These are phyloP conservation scores for Elongisporangium undulatum DNA, from an alignment of 352 stramenopile species.

Conservation along the genomic window DNA sequence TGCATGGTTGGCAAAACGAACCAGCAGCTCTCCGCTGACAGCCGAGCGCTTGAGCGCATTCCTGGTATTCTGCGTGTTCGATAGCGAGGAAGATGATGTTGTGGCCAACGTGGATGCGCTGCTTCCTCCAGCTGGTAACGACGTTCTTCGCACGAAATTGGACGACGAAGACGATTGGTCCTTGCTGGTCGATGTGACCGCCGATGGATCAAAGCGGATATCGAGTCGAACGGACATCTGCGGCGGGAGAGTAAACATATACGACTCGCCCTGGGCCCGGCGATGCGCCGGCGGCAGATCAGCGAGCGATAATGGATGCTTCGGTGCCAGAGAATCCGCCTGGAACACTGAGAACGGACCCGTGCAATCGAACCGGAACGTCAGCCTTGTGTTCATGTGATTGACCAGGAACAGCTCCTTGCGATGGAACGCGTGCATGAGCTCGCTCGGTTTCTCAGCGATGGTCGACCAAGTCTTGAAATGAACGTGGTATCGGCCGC, in stretches of 20 bases:
- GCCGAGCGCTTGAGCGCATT: conserved; percentile 10
- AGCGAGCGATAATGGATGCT: conserved; percentile 49
- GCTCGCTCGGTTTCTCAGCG: conserved; percentile 7
- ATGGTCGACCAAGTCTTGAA: conserved; percentile 79
- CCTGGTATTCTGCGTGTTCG: conserved; percentile 1
- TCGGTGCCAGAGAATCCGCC: conserved; percentile 58
- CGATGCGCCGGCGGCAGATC: conserved; percentile 53
- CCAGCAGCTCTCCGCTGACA: conserved; percentile 43
- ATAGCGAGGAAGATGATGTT: not conserved
- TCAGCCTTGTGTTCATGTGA: conserved; percentile 44
- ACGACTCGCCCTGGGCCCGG: conserved; percentile 53
- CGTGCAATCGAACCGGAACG: conserved; percentile 63
- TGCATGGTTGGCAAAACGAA: conserved; percentile 66
- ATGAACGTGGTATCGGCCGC: conserved; percentile 39
- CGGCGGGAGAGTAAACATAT: conserved; percentile 63
- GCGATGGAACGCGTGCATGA: conserved; percentile 39
- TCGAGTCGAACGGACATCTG: conserved; percentile 68
- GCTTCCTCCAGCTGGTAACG: not conserved
- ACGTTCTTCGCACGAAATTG: not conserved
- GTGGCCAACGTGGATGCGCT: not conserved
- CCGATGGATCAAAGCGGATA: conserved; percentile 42
- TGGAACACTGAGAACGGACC: conserved; percentile 58
- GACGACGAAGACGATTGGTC: not conserved
- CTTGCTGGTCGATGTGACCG: conserved; percentile 1
- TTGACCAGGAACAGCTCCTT: conserved; percentile 59